Base-by-base conservation (phyloP, 352 stramenopile genomes). In the Globisporangium okanoganense region DNA sequence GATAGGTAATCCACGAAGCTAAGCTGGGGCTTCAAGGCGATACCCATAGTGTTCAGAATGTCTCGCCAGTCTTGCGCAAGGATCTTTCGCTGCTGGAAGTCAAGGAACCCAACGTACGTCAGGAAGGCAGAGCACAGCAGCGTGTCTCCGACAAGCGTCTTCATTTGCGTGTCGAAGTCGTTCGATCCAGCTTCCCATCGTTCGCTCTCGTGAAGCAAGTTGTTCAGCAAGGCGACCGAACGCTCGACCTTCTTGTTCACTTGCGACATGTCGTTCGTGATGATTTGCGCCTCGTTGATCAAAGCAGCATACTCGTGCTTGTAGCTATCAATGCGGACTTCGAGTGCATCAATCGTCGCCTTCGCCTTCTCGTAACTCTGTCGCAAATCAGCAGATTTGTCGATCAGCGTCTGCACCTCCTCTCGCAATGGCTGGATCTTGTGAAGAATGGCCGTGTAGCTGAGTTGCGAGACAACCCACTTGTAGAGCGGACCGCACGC, bases 401-500 rank as follows among this genome's bases (percentile, higher is more conserved):
- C 80, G 51, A 99, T 89, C n/a, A 99, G 76, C 29, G 87, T 70
- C 57, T 97, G 92, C n/a, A 99, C 97, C 77, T 99, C 97, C 52
- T 99, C 90, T 50, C 97, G 87, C 53, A 99, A 74, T 8, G 98
- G 98, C 77, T 99, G 93, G 61, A 99, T 99, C 51, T 93, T 96
- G 73, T 99, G 97, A 61, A 99, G 87, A 65, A 99, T 99, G 25
- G 88, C 87, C 16, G 95, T 98, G 76, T 99, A 99, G 65, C 96
- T 97, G 10, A 99, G 86, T 74, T 99, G 97, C 54, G 94, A 99
- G 33, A 96, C 81, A 47, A 99, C 94, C 98, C 98, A 99, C 69
- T 98, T 97, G 75, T 98, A 99, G 16, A 99, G 82, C 31, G 98
- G 98, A 35, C 98, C 98, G 71, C 98, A 99, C 20, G 98, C 98